Evolutionary conservation across 805 yeast species (phyloP), one percentile per base, ranked within the genome.

Genomic region (Zygosaccharomyces lentus): DNA sequence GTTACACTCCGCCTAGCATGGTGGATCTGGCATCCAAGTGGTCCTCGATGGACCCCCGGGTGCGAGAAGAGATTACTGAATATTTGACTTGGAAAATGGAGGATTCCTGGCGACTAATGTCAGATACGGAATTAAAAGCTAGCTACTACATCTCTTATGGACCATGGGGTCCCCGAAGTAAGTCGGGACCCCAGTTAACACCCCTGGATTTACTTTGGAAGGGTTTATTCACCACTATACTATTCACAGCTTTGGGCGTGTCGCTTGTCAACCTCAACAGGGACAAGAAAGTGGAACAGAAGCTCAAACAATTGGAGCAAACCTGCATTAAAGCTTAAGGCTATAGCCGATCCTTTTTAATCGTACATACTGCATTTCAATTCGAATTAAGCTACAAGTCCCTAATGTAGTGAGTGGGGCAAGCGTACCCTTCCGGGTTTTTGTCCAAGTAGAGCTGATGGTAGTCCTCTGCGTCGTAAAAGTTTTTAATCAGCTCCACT

Each of bases 401-500:
- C 68, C 98, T 81, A 45, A 87, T 63, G 55, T 76, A 89, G 61
- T 91, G 98, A 3, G 91, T 81, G 16, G 96, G 91, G 64, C 98
- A 91, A 48, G 85, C 87, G 65, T 90, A 88, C 4, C 97, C 97
- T 4, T 70, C 66, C 2, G 96, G 95, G 63, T 91, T 88, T 58
- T 79, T 81, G 46, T 75, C 74, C 57, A 91, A 72, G 64, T 93
- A 91, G 50, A 75, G 60, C 64, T 91, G 98, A 65, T 91, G 99
- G 64, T 90, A 91, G 30, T 82, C 90, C 67, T 91, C 99, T n/a
- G 97, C 98, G 61, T 90, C 96, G 71, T 82, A 84, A 74, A 87
- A 93, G 48, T 72, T 73, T 41, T 71, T 62, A 37, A 88, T 74
- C 7, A 86, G 84, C 59, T 79, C 84, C 42, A 90, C 77, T 37